These are phyloP conservation scores for Angomonas ambiguus DNA, from an alignment of 208 protist species.

Conservation along the genomic window DNA sequence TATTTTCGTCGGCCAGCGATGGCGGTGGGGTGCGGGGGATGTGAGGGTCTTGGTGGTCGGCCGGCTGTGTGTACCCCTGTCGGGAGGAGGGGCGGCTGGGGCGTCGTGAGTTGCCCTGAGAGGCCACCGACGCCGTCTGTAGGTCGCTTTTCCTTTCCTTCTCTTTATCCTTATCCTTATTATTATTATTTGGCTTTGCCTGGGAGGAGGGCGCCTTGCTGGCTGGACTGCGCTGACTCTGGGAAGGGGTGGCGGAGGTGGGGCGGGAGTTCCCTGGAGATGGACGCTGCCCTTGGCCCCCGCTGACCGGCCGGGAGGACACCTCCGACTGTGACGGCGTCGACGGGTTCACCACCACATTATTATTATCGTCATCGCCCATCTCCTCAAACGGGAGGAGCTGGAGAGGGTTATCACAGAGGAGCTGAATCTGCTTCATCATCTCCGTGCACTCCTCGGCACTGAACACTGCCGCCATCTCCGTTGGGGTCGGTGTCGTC, in stretches of 20 bases:
- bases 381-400: neutral
- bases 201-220: no score
- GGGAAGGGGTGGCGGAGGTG: no score
- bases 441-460: neutral
- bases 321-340: no score
- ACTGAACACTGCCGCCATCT: neutral
- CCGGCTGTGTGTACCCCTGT: neutral
- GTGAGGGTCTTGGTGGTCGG: neutral
- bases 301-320: no score
- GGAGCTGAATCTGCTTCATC: neutral
- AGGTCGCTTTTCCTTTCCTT: neutral
- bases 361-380: neutral
- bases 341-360: no score
- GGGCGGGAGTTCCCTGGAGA: neutral
- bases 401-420: neutral
- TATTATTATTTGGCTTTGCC: no score
- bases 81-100: no score
- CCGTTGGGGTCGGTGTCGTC: neutral
- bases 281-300: no score
- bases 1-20: neutral
- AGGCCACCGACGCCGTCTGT: neutral
- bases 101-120: neutral
- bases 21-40: neutral
- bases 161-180: neutral
- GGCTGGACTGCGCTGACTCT: no score